A percentile compares a stretch with the other conserved stretches of the same genome.
These are phyloP conservation scores for Syncephalis fuscata DNA, from an alignment of 371 early-diverging fungal species.

Conservation along the genomic window DNA sequence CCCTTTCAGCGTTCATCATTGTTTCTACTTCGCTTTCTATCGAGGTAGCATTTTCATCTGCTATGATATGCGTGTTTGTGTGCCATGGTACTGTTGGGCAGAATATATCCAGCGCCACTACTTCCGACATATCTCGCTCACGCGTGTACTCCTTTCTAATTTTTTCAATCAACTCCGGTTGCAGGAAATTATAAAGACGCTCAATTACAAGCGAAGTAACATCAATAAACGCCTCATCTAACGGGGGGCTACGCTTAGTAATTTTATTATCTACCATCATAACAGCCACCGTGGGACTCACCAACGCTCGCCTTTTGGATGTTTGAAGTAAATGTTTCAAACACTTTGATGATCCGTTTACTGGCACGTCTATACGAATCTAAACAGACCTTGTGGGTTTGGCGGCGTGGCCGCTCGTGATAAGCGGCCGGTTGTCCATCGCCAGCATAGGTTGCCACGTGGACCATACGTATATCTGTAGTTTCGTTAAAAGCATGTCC, in stretches of 20 bases:
- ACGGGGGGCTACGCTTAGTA: no score
- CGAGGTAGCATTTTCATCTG: background rate
- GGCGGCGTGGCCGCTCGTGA: conserved; percentile 38
- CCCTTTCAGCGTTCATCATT: conserved; percentile 2
- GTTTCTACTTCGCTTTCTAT: background rate
- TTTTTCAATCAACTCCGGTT: conserved; percentile 10
- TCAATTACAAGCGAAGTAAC: conserved; percentile 48
- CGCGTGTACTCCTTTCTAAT: conserved; percentile 6
- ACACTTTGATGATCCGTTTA: conserved; percentile 46
- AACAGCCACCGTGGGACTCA: conserved; percentile 1
- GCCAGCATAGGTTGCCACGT: conserved; percentile 67
- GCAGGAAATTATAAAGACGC: conserved; percentile 8
- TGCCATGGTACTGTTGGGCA: no score
- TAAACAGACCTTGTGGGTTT: conserved; percentile 79
- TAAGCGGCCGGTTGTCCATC: conserved; percentile 47
- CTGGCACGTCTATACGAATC: conserved; percentile 65
- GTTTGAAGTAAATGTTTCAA: conserved; percentile 25
- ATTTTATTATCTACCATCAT: no score
- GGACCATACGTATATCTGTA: conserved; percentile 53
- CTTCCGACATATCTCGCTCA: conserved; percentile 11
- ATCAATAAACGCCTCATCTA: conserved; percentile 83
- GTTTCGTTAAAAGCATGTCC: background rate
- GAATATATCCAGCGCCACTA: background rate
- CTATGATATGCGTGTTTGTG: background rate
- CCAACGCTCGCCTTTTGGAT: conserved; percentile 45